Base-by-base conservation (phyloP, 441 rosid genomes). In the Bruguiera hainesii region DNA sequence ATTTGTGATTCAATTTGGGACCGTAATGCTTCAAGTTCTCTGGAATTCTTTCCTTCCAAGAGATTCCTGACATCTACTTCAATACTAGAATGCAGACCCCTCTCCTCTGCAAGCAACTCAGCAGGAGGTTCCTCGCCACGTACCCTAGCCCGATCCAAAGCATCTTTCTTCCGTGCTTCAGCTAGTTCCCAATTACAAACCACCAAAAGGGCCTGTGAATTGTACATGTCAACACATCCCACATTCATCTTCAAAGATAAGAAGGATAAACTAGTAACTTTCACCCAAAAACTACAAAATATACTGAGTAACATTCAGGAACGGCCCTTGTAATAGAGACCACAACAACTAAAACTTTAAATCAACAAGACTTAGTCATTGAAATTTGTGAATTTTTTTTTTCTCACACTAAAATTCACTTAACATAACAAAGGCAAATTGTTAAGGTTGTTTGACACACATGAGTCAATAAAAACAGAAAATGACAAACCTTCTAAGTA, bases 121-220 rank as follows among this genome's bases (percentile, higher is more conserved):
- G 96, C 86, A 70, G 97, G 98, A 73, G 93, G 96, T 39, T 91
- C 85, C 73, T 89, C 98, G 68, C 99, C 96, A 75, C 98, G 90
- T 64, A 91, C 96, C 73, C 89, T 85, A 75, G 98, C 97, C 66
- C 91, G 89, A 77, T 90, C 98, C 26, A 91, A 71, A 15, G 90
- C 99, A 79, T 94, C 98, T 75, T 87, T 87, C 75, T 83, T 91
- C 69, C 82, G 84, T 61, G 94, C 91, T 79, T 94, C 98, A 75
- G 98, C 90, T 59, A 94, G 85, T 82, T 91, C 99, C 99, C 98
- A 94, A 59, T 87, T 89, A 50, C 94, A 87, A 62, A 91, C 91
- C 76, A 89, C 89, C 80, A 89, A 75, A 64, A 94, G 96, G 11
- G 99, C 96, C 98, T 91, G 78, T 69, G 23, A 77, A 72, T 57